These are phyloP conservation scores for Aspergillus intermedius DNA, from an alignment of 2,329 filamentous ascomycete genomes.

Conservation along the genomic window DNA sequence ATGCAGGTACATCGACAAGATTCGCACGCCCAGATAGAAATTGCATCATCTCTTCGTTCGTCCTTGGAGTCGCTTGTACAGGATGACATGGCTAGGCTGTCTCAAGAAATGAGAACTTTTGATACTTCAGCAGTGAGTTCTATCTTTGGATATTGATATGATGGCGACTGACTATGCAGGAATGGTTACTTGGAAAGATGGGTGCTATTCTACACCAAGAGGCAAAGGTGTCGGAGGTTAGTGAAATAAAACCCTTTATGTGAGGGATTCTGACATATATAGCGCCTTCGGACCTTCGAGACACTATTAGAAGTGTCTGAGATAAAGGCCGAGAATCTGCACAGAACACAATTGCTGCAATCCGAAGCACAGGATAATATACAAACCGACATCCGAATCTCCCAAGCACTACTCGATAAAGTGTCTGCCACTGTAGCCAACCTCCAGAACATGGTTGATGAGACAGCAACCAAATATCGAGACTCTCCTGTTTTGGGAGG, in stretches of 20 bases:
- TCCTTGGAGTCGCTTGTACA: constrained; percentile 28
- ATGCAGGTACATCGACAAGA: constrained; percentile 21
- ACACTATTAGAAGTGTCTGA: constrained; percentile 27
- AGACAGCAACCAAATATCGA: constrained; percentile 19
- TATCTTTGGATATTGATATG: constrained; percentile 2
- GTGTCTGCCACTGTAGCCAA: constrained; percentile 22
- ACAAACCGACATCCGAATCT: constrained; percentile 20
- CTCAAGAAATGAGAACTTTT: constrained; percentile 23
- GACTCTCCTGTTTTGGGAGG: constrained; percentile 10
- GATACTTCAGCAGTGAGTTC: constrained; percentile 29
- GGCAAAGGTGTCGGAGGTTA: constrained; percentile 27
- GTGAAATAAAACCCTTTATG: neutral
- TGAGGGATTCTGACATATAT: constrained; percentile 12
- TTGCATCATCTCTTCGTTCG: constrained; percentile 24
- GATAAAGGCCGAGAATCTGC: constrained; percentile 24
- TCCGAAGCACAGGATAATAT: constrained; percentile 25
- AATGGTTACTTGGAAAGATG: constrained; percentile 25
- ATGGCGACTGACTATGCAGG: constrained; percentile 16
- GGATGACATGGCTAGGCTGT: constrained; percentile 23
- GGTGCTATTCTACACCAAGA: constrained; percentile 27
- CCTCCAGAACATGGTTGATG: constrained; percentile 26
- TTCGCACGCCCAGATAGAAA: constrained; percentile 18
- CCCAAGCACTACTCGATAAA: constrained; percentile 27
- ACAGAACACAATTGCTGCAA: constrained; percentile 29
- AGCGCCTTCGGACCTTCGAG: constrained; percentile 33